These are phyloP conservation scores for Aspergillus sojae DNA, from an alignment of 2,329 filamentous ascomycete genomes.

Conservation along the genomic window DNA sequence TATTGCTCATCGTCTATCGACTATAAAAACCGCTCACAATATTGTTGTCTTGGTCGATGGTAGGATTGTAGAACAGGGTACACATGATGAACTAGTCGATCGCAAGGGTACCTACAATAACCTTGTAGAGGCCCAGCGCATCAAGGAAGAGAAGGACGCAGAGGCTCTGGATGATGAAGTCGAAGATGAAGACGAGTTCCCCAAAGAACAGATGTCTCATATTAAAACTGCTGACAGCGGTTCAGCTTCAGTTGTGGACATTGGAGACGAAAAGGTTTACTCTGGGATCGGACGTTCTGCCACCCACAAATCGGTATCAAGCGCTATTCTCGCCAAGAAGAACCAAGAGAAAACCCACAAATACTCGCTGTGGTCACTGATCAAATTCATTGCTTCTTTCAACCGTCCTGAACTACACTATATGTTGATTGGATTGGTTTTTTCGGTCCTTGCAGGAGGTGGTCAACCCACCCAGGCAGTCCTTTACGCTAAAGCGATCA, in stretches of 20 bases:
- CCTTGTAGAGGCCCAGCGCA: conserved; percentile 85
- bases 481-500: conserved; percentile 88
- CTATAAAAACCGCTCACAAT: conserved; percentile 90
- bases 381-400: conserved; percentile 79
- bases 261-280: conserved; percentile 36
- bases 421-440: conserved; percentile 74
- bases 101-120: conserved; percentile 74
- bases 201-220: conserved; percentile 32
- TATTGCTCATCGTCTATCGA: conserved; percentile 93
- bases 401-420: conserved; percentile 71
- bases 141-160: conserved; percentile 58
- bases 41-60: conserved; percentile 91
- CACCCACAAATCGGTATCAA: conserved; percentile 64
- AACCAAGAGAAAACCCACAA: conserved; percentile 55
- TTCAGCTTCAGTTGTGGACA: conserved; percentile 27
- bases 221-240: conserved; percentile 38
- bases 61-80: conserved; percentile 88
- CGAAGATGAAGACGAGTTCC: conserved; percentile 27
- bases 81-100: conserved; percentile 76
- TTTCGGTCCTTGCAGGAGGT: conserved; percentile 75
- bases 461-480: conserved; percentile 77
- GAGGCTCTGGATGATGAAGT: conserved; percentile 31
- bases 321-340: conserved; percentile 65
- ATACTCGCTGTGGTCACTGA: conserved; percentile 73
- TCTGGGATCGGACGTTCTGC: conserved; percentile 45